Base-by-base conservation (phyloP, 306 rosid species). In the Fragaria nilgerrensis region DNA sequence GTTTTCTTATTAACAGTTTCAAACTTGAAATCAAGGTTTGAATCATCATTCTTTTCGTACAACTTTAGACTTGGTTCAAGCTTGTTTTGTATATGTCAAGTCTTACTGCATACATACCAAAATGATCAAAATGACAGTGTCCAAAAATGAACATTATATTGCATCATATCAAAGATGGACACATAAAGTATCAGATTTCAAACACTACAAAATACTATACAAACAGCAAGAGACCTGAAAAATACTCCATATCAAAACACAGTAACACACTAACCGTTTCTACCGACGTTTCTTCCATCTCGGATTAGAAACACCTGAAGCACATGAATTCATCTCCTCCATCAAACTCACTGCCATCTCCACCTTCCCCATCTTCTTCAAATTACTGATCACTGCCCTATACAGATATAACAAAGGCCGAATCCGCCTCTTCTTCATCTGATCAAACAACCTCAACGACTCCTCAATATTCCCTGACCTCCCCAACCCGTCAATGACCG, bases 401-500 rank as follows among this genome's bases (percentile, higher is more conserved):
- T 89, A 91, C 32, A 87, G 74, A 78, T 87, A 79, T 65, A 72
- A 25, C 2, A 97, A 93, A 77, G 98, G 92, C 29, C 78, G 82
- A 70, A 93, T 80, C 73, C 56, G 74, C 82, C 74, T 91, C 72
- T 67, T 79, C 85, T 89, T 93, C 97, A 91, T 91, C 82, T 93
- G 88, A 59, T 41, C 70, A 52, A 91, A 90, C 73, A 77, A 84
- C 87, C 78, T 85, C 79, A 89, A 52, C 52, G 97, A 82, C 61
- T 83, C 89, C 83, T 89, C 88, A n/a, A 80, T 71, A 47, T 91
- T 91, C 75, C 97, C 98, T 68, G 90, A 80, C 55, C 93, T 76
- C 25, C 98, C 96, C 47, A 80, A 76, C 77, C 84, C 68, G 74
- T 88, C 89, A 82, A 91, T 91, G 69, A 89, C 47, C 61, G 97